Base-by-base conservation (phyloP, 148 eudicot genomes). In the Fallopia convolvulus region DNA sequence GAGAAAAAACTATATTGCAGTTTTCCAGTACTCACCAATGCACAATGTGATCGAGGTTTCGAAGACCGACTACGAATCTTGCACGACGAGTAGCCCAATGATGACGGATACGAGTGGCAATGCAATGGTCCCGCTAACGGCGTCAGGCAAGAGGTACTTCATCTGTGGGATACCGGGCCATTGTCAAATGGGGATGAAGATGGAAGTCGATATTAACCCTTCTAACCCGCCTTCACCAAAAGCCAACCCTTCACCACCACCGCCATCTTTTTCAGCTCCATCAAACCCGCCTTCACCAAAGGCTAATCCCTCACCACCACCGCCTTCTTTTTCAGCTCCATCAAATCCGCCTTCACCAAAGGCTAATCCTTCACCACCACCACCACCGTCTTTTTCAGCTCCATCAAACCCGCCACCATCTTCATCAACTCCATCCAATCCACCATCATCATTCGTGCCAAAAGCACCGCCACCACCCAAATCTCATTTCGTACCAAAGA, bases 91-190 rank as follows among this genome's bases (percentile, higher is more conserved):
- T n/a, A 88, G 76, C 41, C 80, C 97, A 0, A 26, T 92, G 15
- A 77, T 74, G 42, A 61, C 77, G 5, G 77, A 77, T 56, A 63
- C 73, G 39, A 84, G 87, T 18, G 92, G 93, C 56, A 56, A 13
- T 70, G 81, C 93, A 0, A 33, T 74, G 70, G 78, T 88, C 2
- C 26, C 85, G 11, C 86, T 92, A 26, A 23, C 58, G 36, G 75
- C 88, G 14, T 71, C 86, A 1, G 97, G 97, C 15, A 87, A 72
- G 55, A 70, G 93, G 20, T 92, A 92, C 90, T 92, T 92, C 89
- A 86, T 88, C 18, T 92, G 97, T 60, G 88, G 89, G 8, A 80
- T 79, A 8, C 52, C 60, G 1, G 89, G 87, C 0, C 97, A 92
- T 76, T 92, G 97, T 76, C 36, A 71, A 73, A 65, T 44, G 41